phyloP scores from a whole-genome alignment of 805 yeast species.

The Saturnispora galanensis region DNA sequence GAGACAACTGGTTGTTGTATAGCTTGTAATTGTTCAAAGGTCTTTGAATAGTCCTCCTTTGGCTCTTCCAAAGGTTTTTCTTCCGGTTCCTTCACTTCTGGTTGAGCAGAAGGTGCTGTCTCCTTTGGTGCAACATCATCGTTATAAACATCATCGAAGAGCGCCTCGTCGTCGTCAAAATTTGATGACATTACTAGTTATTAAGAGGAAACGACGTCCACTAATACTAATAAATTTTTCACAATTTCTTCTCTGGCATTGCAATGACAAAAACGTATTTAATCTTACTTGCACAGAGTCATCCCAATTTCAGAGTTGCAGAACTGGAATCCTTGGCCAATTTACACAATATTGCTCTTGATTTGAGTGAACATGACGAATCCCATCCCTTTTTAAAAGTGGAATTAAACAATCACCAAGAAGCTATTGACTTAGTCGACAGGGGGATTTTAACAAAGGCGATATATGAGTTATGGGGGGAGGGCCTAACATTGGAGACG shows the following conservation, averaged over 20 bases:
- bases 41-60: background rate
- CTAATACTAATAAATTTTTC: background rate
- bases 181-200: conserved; percentile 26
- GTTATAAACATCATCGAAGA: conserved; percentile 81
- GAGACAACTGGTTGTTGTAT: background rate
- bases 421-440: conserved; percentile 52
- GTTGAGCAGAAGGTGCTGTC: conserved; percentile 14
- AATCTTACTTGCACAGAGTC: conserved; percentile 78
- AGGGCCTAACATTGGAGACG: conserved; percentile 44
- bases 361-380: conserved; percentile 48
- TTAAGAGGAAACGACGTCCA: conserved; percentile 2
- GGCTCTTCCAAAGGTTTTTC: conserved; percentile 3
- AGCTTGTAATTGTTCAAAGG: conserved; percentile 4
- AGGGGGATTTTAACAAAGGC: conserved; percentile 66
- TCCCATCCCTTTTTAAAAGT: conserved; percentile 64
- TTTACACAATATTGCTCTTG: conserved; percentile 44
- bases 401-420: conserved; percentile 52
- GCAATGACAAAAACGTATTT: conserved; percentile 41
- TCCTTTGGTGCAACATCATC: conserved; percentile 17
- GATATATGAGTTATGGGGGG: conserved; percentile 80
- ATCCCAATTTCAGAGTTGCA: conserved; percentile 66
- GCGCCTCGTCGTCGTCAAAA: conserved; percentile 87
- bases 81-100: conserved; percentile 12
- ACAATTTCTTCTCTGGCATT: too few relatives aligned
- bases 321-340: conserved; percentile 82